phyloP scores from a whole-genome alignment of 805 yeast genomes.

The Saturnispora serradocipensis region DNA sequence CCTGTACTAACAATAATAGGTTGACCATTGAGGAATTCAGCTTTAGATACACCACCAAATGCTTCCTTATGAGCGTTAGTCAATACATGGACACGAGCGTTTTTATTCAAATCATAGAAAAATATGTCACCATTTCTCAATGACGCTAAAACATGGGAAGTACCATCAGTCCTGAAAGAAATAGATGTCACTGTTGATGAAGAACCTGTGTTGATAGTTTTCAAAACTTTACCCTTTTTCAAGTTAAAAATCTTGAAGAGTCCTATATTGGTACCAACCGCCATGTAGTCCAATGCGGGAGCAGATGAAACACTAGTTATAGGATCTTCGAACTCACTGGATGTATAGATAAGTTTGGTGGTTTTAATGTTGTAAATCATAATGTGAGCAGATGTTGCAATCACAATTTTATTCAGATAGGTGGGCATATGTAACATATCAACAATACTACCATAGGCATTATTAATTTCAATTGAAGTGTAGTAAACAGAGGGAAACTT shows the following conservation, averaged over 20 bases:
- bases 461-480: slow-evolving; percentile 49
- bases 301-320: slow-evolving; percentile 70
- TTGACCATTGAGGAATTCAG: slow-evolving; percentile 78
- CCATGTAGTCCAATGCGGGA: slow-evolving; percentile 79
- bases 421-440: slow-evolving; percentile 80
- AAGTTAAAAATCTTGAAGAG: slow-evolving; percentile 57
- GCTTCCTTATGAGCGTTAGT: slow-evolving; percentile 63
- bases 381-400: slow-evolving; percentile 62
- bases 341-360: slow-evolving; percentile 52
- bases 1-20: slow-evolving; percentile 85
- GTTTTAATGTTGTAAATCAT: slow-evolving; percentile 67
- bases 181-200: slow-evolving; percentile 42
- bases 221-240: slow-evolving; percentile 49
- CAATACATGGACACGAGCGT: slow-evolving; percentile 66
- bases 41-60: slow-evolving; percentile 70
- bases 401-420: slow-evolving; percentile 77
- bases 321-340: slow-evolving; percentile 41
- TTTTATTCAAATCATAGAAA: slow-evolving; percentile 72
- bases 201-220: slow-evolving; percentile 39
- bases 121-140: slow-evolving; percentile 72
- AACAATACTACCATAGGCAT: slow-evolving; percentile 63
- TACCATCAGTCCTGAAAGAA: slow-evolving; percentile 88
- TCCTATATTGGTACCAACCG: slow-evolving; percentile 68
- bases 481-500: slow-evolving; percentile 56
- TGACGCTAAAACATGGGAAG: slow-evolving; percentile 74